A percentile compares a stretch with the other conserved stretches of the same genome.
These are phyloP conservation scores for Smittium culicis DNA, from an alignment of 371 early-diverging fungal species.

Conservation along the genomic window DNA sequence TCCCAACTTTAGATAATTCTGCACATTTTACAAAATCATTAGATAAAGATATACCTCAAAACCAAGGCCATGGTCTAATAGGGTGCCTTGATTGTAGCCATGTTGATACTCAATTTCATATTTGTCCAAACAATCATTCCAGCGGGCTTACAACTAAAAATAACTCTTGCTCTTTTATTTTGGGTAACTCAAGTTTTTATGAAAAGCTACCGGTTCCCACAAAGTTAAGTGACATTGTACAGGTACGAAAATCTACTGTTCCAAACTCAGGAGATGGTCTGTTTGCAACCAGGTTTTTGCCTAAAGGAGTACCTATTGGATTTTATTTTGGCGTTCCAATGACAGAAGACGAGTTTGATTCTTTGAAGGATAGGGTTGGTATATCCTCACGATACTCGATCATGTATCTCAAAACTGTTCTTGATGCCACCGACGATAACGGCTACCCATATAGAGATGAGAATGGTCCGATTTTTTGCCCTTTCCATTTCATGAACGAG, in stretches of 20 bases:
- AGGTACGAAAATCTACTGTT: slow-evolving; percentile 44
- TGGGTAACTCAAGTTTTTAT: no score
- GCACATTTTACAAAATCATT: no score
- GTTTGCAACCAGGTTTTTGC: slow-evolving; percentile 58
- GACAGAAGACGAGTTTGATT: slow-evolving; percentile 78
- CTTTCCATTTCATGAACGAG: slow-evolving; percentile 79
- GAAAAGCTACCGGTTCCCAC: slow-evolving; percentile 41
- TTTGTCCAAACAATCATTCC: no score
- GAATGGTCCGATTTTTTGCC: slow-evolving; percentile 50
- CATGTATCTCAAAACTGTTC: slow-evolving; percentile 63
- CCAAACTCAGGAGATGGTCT: slow-evolving; percentile 57
- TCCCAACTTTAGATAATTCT: no score
- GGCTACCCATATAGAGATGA: slow-evolving; percentile 56
- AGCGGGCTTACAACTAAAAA: no score
- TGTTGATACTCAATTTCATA: no score
- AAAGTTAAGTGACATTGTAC: slow-evolving; percentile 43
- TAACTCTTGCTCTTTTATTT: no score
- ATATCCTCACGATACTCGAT: slow-evolving; percentile 61
- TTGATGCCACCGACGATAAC: slow-evolving; percentile 69
- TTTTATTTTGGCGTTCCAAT: slow-evolving; percentile 89
- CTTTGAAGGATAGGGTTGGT: slow-evolving; percentile 62
- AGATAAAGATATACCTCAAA: no score
- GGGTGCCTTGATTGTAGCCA: no score
- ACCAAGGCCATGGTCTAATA: no score
- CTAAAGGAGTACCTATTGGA: slow-evolving; percentile 54